Evolutionary conservation across 345 rosid genomes (phyloP).

Genomic region (Chamaenerion angustifolium): DNA sequence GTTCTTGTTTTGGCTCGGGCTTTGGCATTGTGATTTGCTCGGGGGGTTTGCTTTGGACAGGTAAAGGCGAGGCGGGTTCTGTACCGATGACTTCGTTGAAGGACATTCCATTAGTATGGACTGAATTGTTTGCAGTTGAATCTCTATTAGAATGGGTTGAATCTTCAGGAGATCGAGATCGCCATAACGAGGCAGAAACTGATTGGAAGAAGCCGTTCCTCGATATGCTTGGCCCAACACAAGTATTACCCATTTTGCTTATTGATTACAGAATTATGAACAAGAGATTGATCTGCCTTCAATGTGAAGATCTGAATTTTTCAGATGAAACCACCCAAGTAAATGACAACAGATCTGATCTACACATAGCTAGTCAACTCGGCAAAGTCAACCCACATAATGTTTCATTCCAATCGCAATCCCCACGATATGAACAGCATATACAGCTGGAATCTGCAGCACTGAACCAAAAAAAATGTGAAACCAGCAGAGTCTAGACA

Average conservation of each 20-base stretch:
- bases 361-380: not conserved
- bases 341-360: too few relatives aligned
- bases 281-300: not conserved
- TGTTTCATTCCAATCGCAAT: not conserved
- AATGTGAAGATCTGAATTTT: not conserved
- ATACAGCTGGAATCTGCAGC: not conserved
- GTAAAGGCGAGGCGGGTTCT: slow-evolving; percentile 32
- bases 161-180: slow-evolving; percentile 41
- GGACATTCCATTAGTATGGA: slow-evolving; percentile 21
- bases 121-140: not conserved
- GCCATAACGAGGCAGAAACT: slow-evolving; percentile 69
- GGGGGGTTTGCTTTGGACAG: slow-evolving; percentile 63
- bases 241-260: slow-evolving; percentile 57
- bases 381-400: slow-evolving; percentile 2
- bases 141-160: slow-evolving; percentile 20
- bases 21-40: slow-evolving; percentile 43
- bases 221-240: slow-evolving; percentile 64
- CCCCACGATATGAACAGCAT: not conserved
- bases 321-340: not conserved
- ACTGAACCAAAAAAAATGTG: too few relatives aligned
- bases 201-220: slow-evolving; percentile 64
- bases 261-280: slow-evolving; percentile 4
- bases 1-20: slow-evolving; percentile 18
- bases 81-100: slow-evolving; percentile 18
- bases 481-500: too few relatives aligned